Evolutionary conservation across 306 rosid species (phyloP).

Genomic region (Trifolium pratense): DNA sequence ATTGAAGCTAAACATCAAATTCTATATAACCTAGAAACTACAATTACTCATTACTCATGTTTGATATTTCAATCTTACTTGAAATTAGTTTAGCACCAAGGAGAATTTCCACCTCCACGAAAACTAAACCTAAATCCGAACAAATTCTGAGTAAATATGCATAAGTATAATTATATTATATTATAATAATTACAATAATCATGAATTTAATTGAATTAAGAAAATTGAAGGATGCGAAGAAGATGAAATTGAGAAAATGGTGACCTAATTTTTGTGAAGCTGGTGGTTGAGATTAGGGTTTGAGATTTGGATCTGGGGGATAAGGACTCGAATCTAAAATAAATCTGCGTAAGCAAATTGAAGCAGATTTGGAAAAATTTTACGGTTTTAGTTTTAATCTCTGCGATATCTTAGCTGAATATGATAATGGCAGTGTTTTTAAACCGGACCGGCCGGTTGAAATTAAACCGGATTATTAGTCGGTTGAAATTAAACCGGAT

Average conservation of each 20-base stretch:
- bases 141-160: background rate
- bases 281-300: slow-evolving; percentile 1
- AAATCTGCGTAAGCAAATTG: background rate
- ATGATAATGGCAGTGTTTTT: background rate
- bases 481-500: background rate
- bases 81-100: slow-evolving; percentile 21
- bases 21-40: background rate
- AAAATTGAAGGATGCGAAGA: background rate
- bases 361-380: background rate
- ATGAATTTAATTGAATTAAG: background rate
- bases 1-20: background rate
- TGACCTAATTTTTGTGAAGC: background rate
- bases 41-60: slow-evolving; percentile 8
- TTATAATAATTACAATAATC: background rate
- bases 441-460: background rate
- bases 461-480: background rate
- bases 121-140: slow-evolving; percentile 11
- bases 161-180: no score
- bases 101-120: slow-evolving; percentile 15
- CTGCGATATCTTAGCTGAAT: background rate
- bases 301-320: slow-evolving; percentile 17
- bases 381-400: background rate
- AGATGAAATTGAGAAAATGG: slow-evolving; percentile 11
- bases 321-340: background rate
- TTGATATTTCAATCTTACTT: background rate